Evolutionary conservation across 106 monocot species (phyloP), one percentile per base, ranked within the genome.

Genomic region (Apostasia shenzhenica): DNA sequence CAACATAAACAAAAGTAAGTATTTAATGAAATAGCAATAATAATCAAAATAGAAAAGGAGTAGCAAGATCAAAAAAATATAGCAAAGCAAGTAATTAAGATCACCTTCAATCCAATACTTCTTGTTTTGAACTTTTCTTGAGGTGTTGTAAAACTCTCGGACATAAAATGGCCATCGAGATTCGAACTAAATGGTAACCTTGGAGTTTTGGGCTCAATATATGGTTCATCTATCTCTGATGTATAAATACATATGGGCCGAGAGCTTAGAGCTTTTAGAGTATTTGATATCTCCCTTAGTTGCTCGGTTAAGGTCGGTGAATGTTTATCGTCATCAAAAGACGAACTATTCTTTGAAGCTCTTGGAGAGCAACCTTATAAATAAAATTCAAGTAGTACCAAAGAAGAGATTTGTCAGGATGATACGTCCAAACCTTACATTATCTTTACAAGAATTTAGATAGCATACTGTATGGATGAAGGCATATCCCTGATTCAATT

Each of bases 31-130:
- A 5, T 11, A 2, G 59, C 6, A 50, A 76, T 38, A 5, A 14
- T 1, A 14, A 56, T 4, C 26, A 11, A 52, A 52, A 52, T 11
- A 5, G 14, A 60, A 55, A 54, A 3, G 3, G 41, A 59, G 8
- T 10, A 11, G 7, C 1, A 42, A 61, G 2, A 5, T 54, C 7
- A 0, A 14, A 45, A 56, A 62, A 14, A 67, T 13, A 48, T 48
- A 13, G 39, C 44, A 26, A n/a, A 6, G 51, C 8, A 50, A n/a
- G 2, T 63, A 61, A n/a, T 54, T 68, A 48, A 54, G 9, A 39
- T 63, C 37, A 85, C 85, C 85, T 85, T 85, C 49, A 85, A 26
- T 11, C 74, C 75, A 53, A 78, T 69, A 76, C 85, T 85, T 4
- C 69, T 75, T 49, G 85, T 56, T 56, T 46, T 79, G 3, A 79